These are phyloP conservation scores for Lichtheimia ramosa DNA, from an alignment of 371 early-diverging fungal species.

Conservation along the genomic window DNA sequence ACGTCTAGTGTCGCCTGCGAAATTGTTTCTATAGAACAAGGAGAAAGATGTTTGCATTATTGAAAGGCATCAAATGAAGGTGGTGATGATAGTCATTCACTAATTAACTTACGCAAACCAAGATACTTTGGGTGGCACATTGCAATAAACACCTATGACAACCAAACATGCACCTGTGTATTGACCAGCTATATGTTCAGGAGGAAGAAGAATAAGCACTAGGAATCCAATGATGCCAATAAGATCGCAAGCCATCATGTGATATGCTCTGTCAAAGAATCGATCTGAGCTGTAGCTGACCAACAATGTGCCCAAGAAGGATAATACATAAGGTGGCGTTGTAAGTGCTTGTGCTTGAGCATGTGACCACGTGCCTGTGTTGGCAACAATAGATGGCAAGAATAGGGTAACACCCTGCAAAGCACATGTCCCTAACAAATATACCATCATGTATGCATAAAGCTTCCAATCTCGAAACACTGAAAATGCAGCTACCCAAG, in stretches of 20 bases:
- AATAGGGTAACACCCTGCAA: conserved; percentile 43
- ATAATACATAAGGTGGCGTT: conserved; percentile 31
- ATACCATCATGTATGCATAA: conserved; percentile 32
- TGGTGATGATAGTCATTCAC: too few relatives aligned
- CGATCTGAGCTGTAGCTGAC: conserved; percentile 37
- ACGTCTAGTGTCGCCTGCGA: conserved; percentile 35
- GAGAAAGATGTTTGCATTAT: too few relatives aligned
- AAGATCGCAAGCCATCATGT: conserved; percentile 26
- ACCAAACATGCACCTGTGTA: conserved; percentile 28
- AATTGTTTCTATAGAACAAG: conserved; percentile 41
- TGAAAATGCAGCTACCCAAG: conserved; percentile 33
- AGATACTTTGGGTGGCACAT: conserved; percentile 28
- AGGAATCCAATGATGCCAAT: conserved; percentile 28
- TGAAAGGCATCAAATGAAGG: too few relatives aligned
- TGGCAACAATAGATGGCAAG: conserved; percentile 33
- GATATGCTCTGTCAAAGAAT: conserved; percentile 31
- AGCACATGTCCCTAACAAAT: conserved; percentile 31
- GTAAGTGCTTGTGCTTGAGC: conserved; percentile 34
- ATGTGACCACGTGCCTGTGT: conserved; percentile 34
- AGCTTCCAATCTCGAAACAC: conserved; percentile 44
- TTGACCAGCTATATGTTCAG: conserved; percentile 5
- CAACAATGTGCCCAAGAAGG: conserved; percentile 19
- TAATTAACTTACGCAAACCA: too few relatives aligned
- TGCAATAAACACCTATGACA: conserved; percentile 26
- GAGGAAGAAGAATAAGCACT: conserved; percentile 22